These are phyloP conservation scores for Aspergillus ostianus DNA, from an alignment of 495 filamentous ascomycete species.

Conservation along the genomic window DNA sequence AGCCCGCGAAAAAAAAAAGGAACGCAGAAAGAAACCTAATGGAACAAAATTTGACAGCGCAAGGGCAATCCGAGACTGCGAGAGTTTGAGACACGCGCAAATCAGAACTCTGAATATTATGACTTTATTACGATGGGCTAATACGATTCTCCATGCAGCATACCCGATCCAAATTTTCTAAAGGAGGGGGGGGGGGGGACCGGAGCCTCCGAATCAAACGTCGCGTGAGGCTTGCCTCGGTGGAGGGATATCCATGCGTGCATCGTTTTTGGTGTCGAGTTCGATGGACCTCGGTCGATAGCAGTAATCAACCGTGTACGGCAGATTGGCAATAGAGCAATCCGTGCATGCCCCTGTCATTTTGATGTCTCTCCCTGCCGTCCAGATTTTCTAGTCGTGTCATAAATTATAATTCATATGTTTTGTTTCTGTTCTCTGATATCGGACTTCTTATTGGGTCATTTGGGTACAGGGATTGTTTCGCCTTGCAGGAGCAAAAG, in stretches of 20 bases:
- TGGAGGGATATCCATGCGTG: constrained; percentile 5
- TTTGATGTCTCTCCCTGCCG: neutral
- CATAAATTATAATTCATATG: neutral
- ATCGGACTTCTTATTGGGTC: neutral
- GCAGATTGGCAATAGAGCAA: neutral
- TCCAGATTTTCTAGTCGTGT: neutral
- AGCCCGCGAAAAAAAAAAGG: neutral
- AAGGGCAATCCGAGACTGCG: neutral
- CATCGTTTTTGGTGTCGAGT: constrained; percentile 1
- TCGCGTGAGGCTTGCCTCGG: neutral
- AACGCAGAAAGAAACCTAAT: neutral
- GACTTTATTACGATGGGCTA: neutral
- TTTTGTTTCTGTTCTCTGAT: constrained; percentile 4
- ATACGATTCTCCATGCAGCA: neutral
- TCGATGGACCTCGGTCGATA: neutral
- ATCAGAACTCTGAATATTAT: neutral
- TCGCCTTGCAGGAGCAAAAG: constrained; percentile 10
- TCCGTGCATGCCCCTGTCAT: neutral
- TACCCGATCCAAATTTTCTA: neutral
- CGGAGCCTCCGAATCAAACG: neutral
- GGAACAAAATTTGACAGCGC: neutral
- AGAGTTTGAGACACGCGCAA: neutral
- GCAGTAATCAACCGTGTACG: neutral
- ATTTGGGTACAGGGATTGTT: neutral
- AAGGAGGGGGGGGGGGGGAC: neutral